These are phyloP conservation scores for Apiotrichum porosum DNA, from an alignment of 1,284 basidiomycete genomes.

Conservation along the genomic window DNA sequence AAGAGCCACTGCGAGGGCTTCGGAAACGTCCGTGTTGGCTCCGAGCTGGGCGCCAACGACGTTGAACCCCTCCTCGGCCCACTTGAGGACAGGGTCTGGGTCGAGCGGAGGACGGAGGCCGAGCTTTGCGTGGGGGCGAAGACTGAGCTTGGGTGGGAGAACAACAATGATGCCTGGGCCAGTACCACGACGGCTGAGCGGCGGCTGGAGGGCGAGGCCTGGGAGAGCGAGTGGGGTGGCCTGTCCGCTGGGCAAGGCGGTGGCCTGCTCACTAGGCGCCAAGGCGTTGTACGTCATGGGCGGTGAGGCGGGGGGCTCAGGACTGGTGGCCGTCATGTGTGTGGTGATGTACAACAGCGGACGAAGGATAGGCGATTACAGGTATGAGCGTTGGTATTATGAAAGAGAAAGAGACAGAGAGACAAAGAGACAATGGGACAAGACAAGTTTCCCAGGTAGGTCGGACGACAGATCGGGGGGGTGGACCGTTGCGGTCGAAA, in stretches of 20 bases:
- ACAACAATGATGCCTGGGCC: slow-evolving; percentile 16
- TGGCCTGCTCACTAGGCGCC: slow-evolving; percentile 3
- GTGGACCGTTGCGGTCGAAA: too few relatives aligned
- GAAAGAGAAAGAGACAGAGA: too few relatives aligned
- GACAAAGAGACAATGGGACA: too few relatives aligned
- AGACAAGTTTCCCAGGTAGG: too few relatives aligned
- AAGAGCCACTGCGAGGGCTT: slow-evolving; percentile 7
- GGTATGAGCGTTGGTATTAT: too few relatives aligned
- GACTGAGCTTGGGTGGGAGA: slow-evolving; percentile 7
- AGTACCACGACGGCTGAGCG: slow-evolving; percentile 11
- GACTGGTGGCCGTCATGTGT: too few relatives aligned
- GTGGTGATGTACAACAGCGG: too few relatives aligned
- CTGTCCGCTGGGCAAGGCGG: slow-evolving; percentile 3
- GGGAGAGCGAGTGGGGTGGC: slow-evolving; percentile 1
- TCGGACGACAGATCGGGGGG: too few relatives aligned
- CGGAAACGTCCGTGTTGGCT: slow-evolving; percentile 11
- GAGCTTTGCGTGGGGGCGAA: slow-evolving; percentile 6
- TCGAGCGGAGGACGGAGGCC: slow-evolving; percentile 14
- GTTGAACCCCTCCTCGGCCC: slow-evolving; percentile 20
- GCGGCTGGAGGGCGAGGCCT: slow-evolving; percentile 13
- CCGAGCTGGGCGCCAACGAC: slow-evolving; percentile 13
- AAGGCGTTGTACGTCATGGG: slow-evolving; percentile 3
- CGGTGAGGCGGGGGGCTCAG: background rate
- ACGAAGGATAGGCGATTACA: too few relatives aligned
- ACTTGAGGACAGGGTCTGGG: slow-evolving; percentile 19